Evolutionary conservation across 768 basidiomycete genomes (phyloP), one percentile per base, ranked within the genome.

Genomic region (Rhodocollybia butyracea): DNA sequence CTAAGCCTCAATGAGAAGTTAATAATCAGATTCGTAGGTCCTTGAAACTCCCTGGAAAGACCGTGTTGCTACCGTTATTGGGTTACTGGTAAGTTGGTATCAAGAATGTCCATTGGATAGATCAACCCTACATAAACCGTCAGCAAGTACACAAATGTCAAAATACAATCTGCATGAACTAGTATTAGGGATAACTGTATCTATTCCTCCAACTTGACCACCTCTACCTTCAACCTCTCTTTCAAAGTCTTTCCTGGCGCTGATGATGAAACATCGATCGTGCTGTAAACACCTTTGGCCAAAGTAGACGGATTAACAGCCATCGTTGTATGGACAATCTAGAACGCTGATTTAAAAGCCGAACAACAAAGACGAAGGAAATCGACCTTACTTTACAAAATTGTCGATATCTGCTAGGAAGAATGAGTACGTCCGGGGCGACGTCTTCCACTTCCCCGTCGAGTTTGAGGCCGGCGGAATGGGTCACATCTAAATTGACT

Each of bases 401-500:
- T 19, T 94, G 88, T 69, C 91, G 94, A 51, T 98, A 75, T 47
- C 86, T 80, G 68, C 94, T 95, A 0, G 97, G 94, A 1, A 95
- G 65, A 43, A 99, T 82, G 40, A 98, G 73, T 3, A 98, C 81
- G 65, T 96, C 90, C 1, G 94, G 95, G 0, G 83, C 84, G 48
- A 71, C 73, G 27, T 78, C 78, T 4, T 79, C 64, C 11, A 74
- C 71, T 10, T 58, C 66, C 1, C 71, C 71, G 45, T 67, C 70
- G 31, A 83, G 66, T 21, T 66, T 71, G 29, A 77, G 68, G 3
- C 65, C 70, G 24, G 74, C 71, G 26, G 79, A 80, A 71, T 98
- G 96, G 19, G 89, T 85, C 15, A 97, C 78, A 64, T 97, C 94
- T 38, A 99, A 79, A 65, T 97, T 95, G 55, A 98, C 84, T 64